These are phyloP conservation scores for Microsporum ferrugineum DNA, from an alignment of 2,329 filamentous ascomycete species.

Conservation along the genomic window DNA sequence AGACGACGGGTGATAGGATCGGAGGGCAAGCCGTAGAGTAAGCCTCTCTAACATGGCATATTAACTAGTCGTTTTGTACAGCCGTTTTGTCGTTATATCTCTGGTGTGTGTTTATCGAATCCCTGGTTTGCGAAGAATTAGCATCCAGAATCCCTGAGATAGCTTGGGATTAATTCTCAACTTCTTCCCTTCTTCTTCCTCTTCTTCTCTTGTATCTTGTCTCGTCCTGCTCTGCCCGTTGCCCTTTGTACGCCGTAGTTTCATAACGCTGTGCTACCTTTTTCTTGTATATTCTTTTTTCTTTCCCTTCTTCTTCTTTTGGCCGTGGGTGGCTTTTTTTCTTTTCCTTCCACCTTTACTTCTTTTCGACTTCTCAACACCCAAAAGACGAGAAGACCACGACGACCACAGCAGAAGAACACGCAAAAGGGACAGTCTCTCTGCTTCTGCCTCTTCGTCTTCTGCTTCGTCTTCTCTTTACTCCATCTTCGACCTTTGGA, in stretches of 20 bases:
- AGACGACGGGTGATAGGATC: too few species aligned
- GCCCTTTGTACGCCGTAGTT: constrained; percentile 15
- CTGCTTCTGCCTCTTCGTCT: too few species aligned
- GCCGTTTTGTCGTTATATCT: too few species aligned
- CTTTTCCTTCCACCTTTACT: not conserved
- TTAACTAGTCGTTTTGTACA: too few species aligned
- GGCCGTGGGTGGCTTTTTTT: not conserved
- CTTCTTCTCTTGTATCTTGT: not conserved
- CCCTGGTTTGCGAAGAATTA: not conserved
- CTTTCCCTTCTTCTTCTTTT: not conserved
- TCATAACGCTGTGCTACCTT: constrained; percentile 13
- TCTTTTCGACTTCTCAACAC: not conserved
- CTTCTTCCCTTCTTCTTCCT: not conserved
- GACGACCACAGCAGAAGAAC: not conserved
- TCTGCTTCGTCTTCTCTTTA: not conserved
- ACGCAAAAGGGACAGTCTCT: not conserved
- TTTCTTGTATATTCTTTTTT: not conserved
- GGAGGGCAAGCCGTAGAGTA: too few species aligned
- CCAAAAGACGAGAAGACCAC: not conserved
- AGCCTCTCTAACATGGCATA: too few species aligned
- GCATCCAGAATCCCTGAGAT: not conserved
- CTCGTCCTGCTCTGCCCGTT: constrained; percentile 1
- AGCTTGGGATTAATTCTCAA: not conserved
- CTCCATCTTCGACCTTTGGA: not conserved
- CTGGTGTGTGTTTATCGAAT: not conserved